phyloP scores from a whole-genome alignment of 2,329 filamentous ascomycete genomes.

The Colletotrichum sp. region DNA sequence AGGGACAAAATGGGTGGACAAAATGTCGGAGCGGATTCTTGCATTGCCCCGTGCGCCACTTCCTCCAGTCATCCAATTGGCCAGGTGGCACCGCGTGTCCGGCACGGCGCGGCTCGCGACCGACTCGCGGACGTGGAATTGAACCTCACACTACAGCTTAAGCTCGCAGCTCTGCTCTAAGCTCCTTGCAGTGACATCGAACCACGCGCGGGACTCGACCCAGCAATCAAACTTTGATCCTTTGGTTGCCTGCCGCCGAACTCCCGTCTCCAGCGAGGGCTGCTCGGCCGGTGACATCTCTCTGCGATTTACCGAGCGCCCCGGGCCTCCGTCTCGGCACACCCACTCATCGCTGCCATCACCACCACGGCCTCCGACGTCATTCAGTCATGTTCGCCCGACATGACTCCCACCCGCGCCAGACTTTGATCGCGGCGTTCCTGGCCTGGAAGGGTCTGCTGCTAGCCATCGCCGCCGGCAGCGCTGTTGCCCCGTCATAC shows the following conservation, averaged over 20 bases:
- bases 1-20: background rate
- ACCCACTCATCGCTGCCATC: background rate
- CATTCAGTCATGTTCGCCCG: constrained; percentile 14
- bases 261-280: background rate
- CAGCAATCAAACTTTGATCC: background rate
- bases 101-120: background rate
- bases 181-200: background rate
- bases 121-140: background rate
- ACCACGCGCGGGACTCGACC: background rate
- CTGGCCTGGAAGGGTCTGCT: constrained; percentile 71
- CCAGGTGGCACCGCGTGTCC: constrained; percentile 1
- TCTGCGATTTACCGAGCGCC: background rate
- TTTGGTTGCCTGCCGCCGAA: background rate
- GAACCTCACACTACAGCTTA: background rate
- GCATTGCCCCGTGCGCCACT: background rate
- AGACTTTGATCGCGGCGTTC: constrained; percentile 50
- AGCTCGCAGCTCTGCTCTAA: background rate
- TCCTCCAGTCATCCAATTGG: background rate
- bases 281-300: background rate
- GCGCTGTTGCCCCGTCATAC: constrained; percentile 63
- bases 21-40: background rate
- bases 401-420: constrained; percentile 14
- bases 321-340: background rate
- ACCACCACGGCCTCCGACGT: background rate
- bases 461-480: constrained; percentile 61